Base-by-base conservation (phyloP, 352 stramenopile species). In the Nannochloropsis limnetica region DNA sequence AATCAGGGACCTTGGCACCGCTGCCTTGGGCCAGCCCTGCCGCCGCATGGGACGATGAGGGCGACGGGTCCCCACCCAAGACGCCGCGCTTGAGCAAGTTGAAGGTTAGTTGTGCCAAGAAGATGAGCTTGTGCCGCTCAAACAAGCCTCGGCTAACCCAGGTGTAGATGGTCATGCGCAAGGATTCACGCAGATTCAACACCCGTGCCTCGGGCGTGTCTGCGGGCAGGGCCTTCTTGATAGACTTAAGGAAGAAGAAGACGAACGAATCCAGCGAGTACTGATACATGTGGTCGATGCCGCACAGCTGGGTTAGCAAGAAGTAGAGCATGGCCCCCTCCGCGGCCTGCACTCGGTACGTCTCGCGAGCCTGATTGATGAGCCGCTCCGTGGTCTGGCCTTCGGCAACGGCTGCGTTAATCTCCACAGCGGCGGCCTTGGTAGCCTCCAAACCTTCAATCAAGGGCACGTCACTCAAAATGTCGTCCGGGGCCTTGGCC, bases 261-360 rank as follows among this genome's bases (percentile, higher is more conserved):
- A 97, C 93, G 88, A 97, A 98, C 68, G 92, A 95, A 85, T 98
- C 95, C 27, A 98, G 88, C 81, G 93, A 97, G 88, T 98, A 98
- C 88, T 97, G 94, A 86, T 98, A 98, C 95, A 98, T 98, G 89
- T 98, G 93, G 85, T 98, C 92, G 84, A 98, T 97, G 67, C 91
- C 87, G 86, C 91, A 96, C 17, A 98, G 90, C 80, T 95, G 96
- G 14, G 95, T 98, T 27, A 98, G 91, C 68, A 98, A 86, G 88
- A 98, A 98, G 88, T 98, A 98, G 61, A 98, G 91, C 95, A 98
- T 98, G 4, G 95, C 94, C 9, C 94, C 95, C 82, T 98, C 95
- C 0, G 94, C 90, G 20, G 95, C 95, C 81, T 98, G 93, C 0
- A 91, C 92, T 0, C 94, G 90, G 88, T 98, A 98, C 54, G 94